Conservation (phyloP, 2,329 filamentous ascomycete species). For the Fusarium sp. region DNA sequence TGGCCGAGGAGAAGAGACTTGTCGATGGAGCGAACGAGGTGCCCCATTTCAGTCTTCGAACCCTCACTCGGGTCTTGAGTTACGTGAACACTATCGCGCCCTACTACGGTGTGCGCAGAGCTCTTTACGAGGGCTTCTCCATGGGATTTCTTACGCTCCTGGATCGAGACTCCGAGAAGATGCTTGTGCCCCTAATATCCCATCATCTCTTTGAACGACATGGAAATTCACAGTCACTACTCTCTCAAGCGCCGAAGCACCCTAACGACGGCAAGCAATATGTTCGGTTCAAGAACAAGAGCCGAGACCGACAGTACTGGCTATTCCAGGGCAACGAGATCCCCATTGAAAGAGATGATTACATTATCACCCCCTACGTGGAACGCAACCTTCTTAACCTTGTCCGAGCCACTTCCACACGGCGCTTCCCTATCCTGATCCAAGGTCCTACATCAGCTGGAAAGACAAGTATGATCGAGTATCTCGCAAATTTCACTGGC, state of each 20-base stretch:
- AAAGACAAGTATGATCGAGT: slow-evolving; percentile 99
- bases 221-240: slow-evolving; percentile 71
- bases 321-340: slow-evolving; percentile 75
- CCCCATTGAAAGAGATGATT: slow-evolving; percentile 77
- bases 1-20: slow-evolving; percentile 81
- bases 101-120: slow-evolving; percentile 82
- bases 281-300: slow-evolving; percentile 75
- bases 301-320: slow-evolving; percentile 80
- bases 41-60: slow-evolving; percentile 95
- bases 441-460: slow-evolving; percentile 97
- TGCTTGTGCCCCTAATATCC: slow-evolving; percentile 80
- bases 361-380: slow-evolving; percentile 96
- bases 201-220: slow-evolving; percentile 78
- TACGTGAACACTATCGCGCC: slow-evolving; percentile 88
- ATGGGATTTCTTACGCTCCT: slow-evolving; percentile 97
- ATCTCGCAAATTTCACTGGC: slow-evolving; percentile 93
- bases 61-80: slow-evolving; percentile 84
- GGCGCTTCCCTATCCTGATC: slow-evolving; percentile 90
- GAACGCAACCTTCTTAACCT: slow-evolving; percentile 94
- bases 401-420: slow-evolving; percentile 89
- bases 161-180: slow-evolving; percentile 78
- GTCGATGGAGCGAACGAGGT: slow-evolving; percentile 96
- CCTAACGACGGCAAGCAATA: slow-evolving; percentile 80
- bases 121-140: slow-evolving; percentile 92
- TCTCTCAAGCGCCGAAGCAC: slow-evolving; percentile 78